These are phyloP conservation scores for Fusarium dlaminii DNA, from an alignment of 2,329 filamentous ascomycete species.

Conservation along the genomic window DNA sequence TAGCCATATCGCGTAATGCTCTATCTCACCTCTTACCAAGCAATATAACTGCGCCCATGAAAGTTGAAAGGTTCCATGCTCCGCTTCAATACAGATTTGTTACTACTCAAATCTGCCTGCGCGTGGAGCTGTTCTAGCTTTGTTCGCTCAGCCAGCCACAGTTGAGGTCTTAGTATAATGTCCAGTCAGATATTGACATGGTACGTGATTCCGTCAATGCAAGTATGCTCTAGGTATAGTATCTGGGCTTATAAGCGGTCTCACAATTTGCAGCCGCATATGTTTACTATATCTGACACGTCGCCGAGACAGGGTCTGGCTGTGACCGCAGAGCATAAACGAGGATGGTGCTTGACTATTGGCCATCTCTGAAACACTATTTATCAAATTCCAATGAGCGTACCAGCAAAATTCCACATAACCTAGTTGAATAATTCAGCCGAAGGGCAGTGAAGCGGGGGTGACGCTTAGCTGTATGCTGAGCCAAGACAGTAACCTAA, in stretches of 20 bases:
- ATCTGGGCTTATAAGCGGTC: accelerated
- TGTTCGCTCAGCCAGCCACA: background rate
- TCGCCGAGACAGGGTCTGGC: background rate
- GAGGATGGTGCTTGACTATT: background rate
- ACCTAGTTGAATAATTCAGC: accelerated
- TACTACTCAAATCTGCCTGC: background rate
- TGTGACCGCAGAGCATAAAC: background rate
- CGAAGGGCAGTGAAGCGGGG: background rate
- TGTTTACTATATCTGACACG: accelerated
- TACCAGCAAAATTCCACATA: accelerated
- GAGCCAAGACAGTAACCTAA: background rate
- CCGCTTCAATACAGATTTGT: background rate
- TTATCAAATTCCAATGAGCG: background rate
- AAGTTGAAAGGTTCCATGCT: background rate
- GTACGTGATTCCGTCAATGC: too few species aligned
- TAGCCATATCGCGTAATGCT: background rate
- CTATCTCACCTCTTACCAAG: background rate
- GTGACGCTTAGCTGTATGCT: background rate
- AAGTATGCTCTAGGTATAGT: background rate
- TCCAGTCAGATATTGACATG: background rate
- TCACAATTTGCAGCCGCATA: background rate
- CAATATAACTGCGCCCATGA: background rate
- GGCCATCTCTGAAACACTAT: accelerated
- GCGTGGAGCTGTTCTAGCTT: accelerated
- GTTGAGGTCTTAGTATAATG: background rate